Evolutionary conservation across 176 grass and related monocot genomes (phyloP), one percentile per base, ranked within the genome.

Genomic region (Coix lacrymajobi): DNA sequence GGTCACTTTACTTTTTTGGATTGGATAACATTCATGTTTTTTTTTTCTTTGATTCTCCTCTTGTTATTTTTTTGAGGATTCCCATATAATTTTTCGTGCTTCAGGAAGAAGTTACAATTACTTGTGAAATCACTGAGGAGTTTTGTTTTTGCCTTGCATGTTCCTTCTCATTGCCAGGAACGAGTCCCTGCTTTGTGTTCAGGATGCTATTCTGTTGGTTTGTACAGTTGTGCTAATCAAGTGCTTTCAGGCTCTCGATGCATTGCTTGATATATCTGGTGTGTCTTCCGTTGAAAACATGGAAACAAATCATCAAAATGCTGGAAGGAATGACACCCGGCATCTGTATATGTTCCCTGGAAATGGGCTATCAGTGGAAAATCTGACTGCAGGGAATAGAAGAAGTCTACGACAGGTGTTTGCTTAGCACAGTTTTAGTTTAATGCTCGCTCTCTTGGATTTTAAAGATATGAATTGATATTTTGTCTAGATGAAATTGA

Each of bases 201-300:
- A n/a, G 48, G 20, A 49, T 52, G 43, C 34, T 52, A 25, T 8
- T 19, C 13, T 19, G 11, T 62, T 30, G 8, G n/a, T 19, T 39
- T 39, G 30, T 69, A 17, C 32, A 28, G 22, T 54, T 76, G 17
- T 24, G 78, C 58, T 86, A 52, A 94, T 69, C 39, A 33, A 51
- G 44, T 86, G 8, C 48, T 90, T 88, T 77, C 81, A 98, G 96
- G 96, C 96, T 38, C 44, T 98, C 75, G 92, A 93, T 46, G 48
- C 76, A 32, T 90, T 98, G 39, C 92, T 98, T 36, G 85, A 95
- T 87, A 81, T 95, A 57, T 91, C 96, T 70, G 88, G 85, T 61
- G 51, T 78, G 7, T 87, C 82, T 52, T 79, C 69, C 11, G 6
- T 73, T 80, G 45, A 69, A 81, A 45, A 79, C 56, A 84, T 73